A percentile compares a stretch with the other conserved stretches of the same genome.
phyloP scores from a whole-genome alignment of 306 rosid species.

The Cucurbita maxima region DNA sequence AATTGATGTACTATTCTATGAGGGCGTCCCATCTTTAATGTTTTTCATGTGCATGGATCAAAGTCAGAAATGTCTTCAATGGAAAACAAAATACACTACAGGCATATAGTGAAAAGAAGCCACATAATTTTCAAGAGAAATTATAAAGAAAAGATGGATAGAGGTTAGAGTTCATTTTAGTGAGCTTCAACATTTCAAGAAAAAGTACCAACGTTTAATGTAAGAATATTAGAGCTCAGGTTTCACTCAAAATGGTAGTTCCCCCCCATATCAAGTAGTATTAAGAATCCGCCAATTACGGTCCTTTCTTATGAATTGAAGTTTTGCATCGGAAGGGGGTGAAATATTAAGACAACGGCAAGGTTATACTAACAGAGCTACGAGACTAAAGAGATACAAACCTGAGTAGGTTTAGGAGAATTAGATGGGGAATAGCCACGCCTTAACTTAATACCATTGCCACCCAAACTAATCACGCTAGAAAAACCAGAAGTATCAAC shows the following conservation, averaged over 20 bases:
- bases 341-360: not conserved
- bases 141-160: not conserved
- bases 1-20: not conserved
- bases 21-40: not conserved
- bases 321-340: not conserved
- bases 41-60: not conserved
- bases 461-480: constrained; percentile 38
- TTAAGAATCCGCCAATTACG: not conserved
- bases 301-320: not conserved
- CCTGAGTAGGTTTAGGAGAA: constrained; percentile 79
- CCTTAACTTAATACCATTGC: constrained; percentile 72
- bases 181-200: not conserved
- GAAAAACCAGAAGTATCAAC: constrained; percentile 80
- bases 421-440: constrained; percentile 85
- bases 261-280: not conserved
- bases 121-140: not conserved
- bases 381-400: constrained; percentile 9
- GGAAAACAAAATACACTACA: not conserved
- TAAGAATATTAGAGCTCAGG: not conserved
- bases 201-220: not conserved
- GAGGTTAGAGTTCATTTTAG: not conserved
- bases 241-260: not conserved
- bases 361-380: not conserved
- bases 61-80: not conserved
- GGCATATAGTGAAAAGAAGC: not conserved